These are phyloP conservation scores for Apostasia shenzhenica DNA, from an alignment of 106 monocot genomes.

Conservation along the genomic window DNA sequence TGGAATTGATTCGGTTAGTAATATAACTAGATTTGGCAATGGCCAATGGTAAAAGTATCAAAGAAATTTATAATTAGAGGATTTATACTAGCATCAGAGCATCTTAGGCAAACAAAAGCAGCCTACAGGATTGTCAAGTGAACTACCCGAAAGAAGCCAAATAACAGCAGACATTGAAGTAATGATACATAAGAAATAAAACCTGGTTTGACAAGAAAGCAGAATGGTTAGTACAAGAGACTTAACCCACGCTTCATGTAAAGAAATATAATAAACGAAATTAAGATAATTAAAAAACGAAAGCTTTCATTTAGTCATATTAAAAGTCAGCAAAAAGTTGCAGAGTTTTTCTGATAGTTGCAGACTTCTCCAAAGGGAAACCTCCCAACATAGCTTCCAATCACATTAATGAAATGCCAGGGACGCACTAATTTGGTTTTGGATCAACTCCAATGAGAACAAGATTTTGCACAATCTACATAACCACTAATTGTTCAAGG, in stretches of 20 bases:
- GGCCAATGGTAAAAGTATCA: conserved; percentile 33
- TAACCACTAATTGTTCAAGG: no score
- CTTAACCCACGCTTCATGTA: not conserved
- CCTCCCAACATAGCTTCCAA: no score
- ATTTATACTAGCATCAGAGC: conserved; percentile 33
- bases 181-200: conserved; percentile 97
- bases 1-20: conserved; percentile 24
- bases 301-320: not conserved
- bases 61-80: conserved; percentile 41
- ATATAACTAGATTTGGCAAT: conserved; percentile 43
- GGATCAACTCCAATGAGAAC: no score
- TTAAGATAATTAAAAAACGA: not conserved
- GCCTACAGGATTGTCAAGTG: conserved; percentile 44
- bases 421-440: no score
- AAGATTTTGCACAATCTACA: no score
- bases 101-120: conserved; percentile 47
- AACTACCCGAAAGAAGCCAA: conserved; percentile 54
- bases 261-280: not conserved
- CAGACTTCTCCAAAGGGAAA: no score
- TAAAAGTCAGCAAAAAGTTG: no score
- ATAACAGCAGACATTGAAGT: conserved; percentile 73
- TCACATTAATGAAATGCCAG: no score
- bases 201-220: conserved; percentile 42
- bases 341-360: no score
- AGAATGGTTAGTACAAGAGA: not conserved